Evolutionary conservation across 345 rosid species (phyloP).

Genomic region (Moricandia moricandioides): DNA sequence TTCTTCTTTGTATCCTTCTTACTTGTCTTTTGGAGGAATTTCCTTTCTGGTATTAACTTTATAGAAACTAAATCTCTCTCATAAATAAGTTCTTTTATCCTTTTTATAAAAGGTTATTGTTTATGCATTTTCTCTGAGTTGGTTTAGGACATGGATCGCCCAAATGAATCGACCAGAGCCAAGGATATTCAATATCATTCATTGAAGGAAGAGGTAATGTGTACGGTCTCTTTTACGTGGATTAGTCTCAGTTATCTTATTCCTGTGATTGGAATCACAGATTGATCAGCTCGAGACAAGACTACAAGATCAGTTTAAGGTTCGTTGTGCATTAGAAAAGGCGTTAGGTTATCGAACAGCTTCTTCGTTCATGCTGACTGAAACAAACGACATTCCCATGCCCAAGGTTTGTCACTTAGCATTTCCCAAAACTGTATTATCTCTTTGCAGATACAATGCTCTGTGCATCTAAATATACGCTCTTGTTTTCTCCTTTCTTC

Average conservation of each 20-base stretch:
- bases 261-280: background rate
- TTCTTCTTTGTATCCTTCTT: background rate
- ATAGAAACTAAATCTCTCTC: background rate
- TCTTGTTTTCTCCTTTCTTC: background rate
- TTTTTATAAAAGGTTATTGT: background rate
- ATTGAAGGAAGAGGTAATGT: background rate
- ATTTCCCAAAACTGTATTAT: background rate
- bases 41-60: background rate
- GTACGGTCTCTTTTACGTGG: background rate
- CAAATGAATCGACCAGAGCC: background rate
- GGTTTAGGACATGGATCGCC: background rate
- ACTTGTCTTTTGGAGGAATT: background rate
- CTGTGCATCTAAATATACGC: background rate
- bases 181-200: background rate
- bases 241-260: background rate
- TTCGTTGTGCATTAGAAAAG: background rate
- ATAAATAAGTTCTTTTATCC: background rate
- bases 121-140: background rate
- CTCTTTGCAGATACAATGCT: background rate
- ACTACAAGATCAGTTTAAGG: background rate
- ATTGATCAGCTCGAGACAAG: background rate
- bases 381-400: background rate
- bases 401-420: background rate
- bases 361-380: background rate
- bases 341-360: background rate